Base-by-base conservation (phyloP, 371 early-diverging fungal species). In the Gilbertella persicaria region DNA sequence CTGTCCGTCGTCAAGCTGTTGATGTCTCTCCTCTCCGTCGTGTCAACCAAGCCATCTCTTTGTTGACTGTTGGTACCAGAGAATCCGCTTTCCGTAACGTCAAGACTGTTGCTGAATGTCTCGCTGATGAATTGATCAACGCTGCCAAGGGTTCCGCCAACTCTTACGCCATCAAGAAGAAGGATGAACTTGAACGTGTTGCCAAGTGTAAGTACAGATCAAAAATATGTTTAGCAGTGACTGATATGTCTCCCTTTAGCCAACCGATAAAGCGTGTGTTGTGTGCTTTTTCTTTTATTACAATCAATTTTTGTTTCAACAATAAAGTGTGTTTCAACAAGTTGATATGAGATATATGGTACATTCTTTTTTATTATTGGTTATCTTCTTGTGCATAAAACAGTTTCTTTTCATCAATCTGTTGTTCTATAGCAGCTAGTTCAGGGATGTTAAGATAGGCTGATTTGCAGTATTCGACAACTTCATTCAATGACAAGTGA, bases 111-210 rank as follows among this genome's bases (percentile, higher is more conserved):
- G 57, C 56, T 60, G 99, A 99, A 86, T 97, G 98, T 84, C 93
- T 99, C 64, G 99, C 99, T 71, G 99, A 99, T 82, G 99, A 99
- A 83, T 89, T 99, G 72, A 99, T 99, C 87, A 98, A 97, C 85
- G 99, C 99, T 60, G 92, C 95, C 69, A 95, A 86, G 75, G 98
- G 98, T 62, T 96, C 97, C 50, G 94, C 97, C 78, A 97, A 97
- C 95, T 94, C 95, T 49, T 98, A 97, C 72, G 99, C 97, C 73
- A 98, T 97, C 89, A 96, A 99, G 93, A 99, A 99, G 95, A 99
- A 98, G 95, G 99, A 99, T 81, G 99, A 99, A 84, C 86, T 99
- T 53, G 99, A 81, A 42, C 81, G 81, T 76, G 81, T 81, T 67
- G 81, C 81, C 69, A 81, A 81, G 76, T 76, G 66, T 70, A 69